Evolutionary conservation across 1,284 basidiomycete species (phyloP).

Genomic region (Melampsora americana): DNA sequence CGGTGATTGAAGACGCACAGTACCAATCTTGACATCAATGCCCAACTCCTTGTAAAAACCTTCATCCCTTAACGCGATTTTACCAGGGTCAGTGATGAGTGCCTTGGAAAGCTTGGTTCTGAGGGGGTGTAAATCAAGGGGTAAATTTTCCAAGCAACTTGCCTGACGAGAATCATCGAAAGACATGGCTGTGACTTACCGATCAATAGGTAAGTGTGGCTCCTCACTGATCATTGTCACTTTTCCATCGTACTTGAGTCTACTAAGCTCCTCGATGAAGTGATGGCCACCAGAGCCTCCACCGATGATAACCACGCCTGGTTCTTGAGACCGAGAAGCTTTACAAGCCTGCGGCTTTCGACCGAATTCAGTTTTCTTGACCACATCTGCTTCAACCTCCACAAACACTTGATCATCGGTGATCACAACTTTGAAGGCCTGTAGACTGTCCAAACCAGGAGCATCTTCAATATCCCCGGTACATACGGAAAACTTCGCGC

Average conservation of each 20-base stretch:
- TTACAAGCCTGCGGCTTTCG: conserved; percentile 15
- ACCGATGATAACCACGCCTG: conserved; percentile 76
- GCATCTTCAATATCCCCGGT: conserved; percentile 70
- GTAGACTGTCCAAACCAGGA: conserved; percentile 78
- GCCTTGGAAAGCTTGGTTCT: conserved; percentile 85
- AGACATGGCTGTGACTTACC: not conserved
- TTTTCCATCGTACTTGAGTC: conserved; percentile 66
- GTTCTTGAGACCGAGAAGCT: conserved; percentile 44
- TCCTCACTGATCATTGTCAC: conserved; percentile 81
- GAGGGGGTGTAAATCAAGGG: not conserved
- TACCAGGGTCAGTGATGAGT: conserved; percentile 70
- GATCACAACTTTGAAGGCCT: conserved; percentile 71
- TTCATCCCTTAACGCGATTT: conserved; percentile 66
- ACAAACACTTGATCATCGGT: conserved; percentile 73
- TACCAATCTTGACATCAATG: conserved; percentile 68
- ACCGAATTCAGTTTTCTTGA: conserved; percentile 56
- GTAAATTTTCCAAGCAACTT: not conserved
- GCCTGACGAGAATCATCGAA: not conserved
- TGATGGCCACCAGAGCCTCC: conserved; percentile 79
- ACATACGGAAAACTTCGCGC: conserved; percentile 50
- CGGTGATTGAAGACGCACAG: conserved; percentile 46
- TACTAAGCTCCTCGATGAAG: conserved; percentile 75
- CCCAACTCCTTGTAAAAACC: conserved; percentile 77
- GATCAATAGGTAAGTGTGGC: conserved; percentile 76
- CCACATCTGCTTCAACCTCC: conserved; percentile 63